Conservation (phyloP, 2,329 filamentous ascomycete genomes). For the Pseudogymnoascus verrucosus region DNA sequence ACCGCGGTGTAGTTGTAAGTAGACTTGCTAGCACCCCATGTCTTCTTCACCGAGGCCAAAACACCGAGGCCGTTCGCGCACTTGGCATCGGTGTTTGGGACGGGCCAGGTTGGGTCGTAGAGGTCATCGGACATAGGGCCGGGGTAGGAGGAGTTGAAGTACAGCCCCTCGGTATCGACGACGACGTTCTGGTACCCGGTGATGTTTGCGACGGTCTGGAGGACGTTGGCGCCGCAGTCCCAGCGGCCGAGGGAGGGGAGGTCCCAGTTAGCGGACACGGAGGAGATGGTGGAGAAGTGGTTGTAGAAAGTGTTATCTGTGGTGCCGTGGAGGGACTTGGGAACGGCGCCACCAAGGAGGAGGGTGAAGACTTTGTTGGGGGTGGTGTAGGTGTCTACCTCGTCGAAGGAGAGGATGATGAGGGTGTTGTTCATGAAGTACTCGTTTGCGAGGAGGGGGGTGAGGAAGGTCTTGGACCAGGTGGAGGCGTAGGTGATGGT, state of each 20-base stretch:
- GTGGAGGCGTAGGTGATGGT: constrained; percentile 42
- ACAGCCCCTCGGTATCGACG: constrained; percentile 28
- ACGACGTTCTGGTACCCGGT: constrained; percentile 25
- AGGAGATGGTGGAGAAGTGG: constrained; percentile 37
- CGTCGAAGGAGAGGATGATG: constrained; percentile 51
- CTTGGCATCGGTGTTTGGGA: constrained; percentile 17
- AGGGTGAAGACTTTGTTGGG: constrained; percentile 48
- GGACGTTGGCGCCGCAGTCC: constrained; percentile 34
- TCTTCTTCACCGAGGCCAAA: constrained; percentile 12
- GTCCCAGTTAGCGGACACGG: constrained; percentile 36
- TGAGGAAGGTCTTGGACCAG: constrained; percentile 45
- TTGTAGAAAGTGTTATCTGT: constrained; percentile 43
- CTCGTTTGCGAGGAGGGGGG: constrained; percentile 42
- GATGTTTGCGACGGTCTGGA: constrained; percentile 23
- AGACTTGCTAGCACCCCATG: constrained; percentile 15
- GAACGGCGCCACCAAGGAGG: constrained; percentile 47
- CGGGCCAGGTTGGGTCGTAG: constrained; percentile 18
- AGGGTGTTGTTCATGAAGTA: constrained; percentile 47
- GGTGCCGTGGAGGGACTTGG: constrained; percentile 38
- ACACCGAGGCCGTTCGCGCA: constrained; percentile 16
- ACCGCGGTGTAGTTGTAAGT: constrained; percentile 17
- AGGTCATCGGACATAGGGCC: constrained; percentile 27
- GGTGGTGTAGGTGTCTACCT: constrained; percentile 43
- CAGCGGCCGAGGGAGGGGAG: constrained; percentile 36
- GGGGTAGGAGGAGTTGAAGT: constrained; percentile 38